These are phyloP conservation scores for Brassica incana DNA, from an alignment of 345 rosid genomes.

Conservation along the genomic window DNA sequence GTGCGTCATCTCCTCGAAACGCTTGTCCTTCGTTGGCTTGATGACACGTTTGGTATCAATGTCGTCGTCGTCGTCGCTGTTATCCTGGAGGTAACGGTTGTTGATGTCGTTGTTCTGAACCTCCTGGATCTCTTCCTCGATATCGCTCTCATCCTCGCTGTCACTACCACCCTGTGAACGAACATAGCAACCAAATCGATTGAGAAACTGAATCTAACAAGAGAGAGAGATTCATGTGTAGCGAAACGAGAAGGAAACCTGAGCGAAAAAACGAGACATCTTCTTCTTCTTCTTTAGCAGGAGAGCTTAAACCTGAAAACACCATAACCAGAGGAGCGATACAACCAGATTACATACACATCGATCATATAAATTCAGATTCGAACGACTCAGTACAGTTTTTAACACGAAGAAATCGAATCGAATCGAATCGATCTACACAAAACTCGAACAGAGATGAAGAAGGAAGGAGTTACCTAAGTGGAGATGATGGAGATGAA, in stretches of 20 bases:
- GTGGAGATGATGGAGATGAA: slow-evolving; percentile 18
- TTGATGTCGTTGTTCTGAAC: slow-evolving; percentile 40
- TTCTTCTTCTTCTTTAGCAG: slow-evolving; percentile 13
- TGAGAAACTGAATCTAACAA: neutral
- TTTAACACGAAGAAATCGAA: neutral
- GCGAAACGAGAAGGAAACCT: slow-evolving; percentile 5
- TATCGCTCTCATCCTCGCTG: slow-evolving; percentile 61
- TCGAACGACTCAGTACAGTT: neutral
- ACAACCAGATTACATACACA: neutral
- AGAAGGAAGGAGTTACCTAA: slow-evolving; percentile 2
- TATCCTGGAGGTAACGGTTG: slow-evolving; percentile 54
- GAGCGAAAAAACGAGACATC: slow-evolving; percentile 32
- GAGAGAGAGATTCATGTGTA: neutral
- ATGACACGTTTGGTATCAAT: slow-evolving; percentile 63
- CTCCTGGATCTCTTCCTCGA: slow-evolving; percentile 51
- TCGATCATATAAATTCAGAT: slow-evolving; percentile 1
- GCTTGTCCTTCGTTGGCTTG: slow-evolving; percentile 84
- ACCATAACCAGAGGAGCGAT: neutral
- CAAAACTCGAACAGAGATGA: neutral
- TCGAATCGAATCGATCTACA: neutral
- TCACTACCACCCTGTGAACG: slow-evolving; percentile 61
- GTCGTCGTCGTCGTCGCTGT: slow-evolving; percentile 72
- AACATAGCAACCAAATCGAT: neutral
- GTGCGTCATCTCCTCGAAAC: slow-evolving; percentile 76
- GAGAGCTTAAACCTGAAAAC: slow-evolving; percentile 22